Percentiles rank a stretch among this genome's conserved stretches.
Evolutionary conservation across 306 rosid species (phyloP).

Genomic region (Fagus crenata): DNA sequence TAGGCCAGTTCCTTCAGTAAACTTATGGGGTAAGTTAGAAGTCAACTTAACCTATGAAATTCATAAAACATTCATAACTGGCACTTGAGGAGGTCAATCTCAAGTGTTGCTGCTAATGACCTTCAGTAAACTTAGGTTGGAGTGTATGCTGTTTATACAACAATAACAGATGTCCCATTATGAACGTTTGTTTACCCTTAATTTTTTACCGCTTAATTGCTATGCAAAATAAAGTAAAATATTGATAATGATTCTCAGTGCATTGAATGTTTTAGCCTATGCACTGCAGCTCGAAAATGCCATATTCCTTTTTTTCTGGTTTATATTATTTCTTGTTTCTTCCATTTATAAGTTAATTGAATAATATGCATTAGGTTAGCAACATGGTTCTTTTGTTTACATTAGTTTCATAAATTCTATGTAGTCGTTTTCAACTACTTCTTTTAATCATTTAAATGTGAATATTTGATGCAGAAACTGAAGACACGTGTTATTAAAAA

Average conservation of each 20-base stretch:
- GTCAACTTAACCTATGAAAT: too few relatives aligned
- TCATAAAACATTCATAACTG: too few relatives aligned
- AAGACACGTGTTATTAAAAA: conserved; percentile 81
- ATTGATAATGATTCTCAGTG: neutral
- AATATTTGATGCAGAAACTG: conserved; percentile 52
- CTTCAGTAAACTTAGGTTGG: neutral
- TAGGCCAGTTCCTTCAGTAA: too few relatives aligned
- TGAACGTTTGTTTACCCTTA: neutral
- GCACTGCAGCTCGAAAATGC: neutral
- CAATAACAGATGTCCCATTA: neutral
- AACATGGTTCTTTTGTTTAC: neutral
- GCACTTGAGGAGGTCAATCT: too few relatives aligned
- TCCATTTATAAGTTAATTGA: neutral
- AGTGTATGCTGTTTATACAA: neutral
- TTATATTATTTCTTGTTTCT: neutral
- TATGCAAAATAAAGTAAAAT: neutral
- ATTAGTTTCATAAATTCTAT: neutral
- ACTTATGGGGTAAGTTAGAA: too few relatives aligned
- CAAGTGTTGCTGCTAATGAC: neutral
- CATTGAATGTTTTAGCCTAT: neutral
- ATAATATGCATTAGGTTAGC: neutral
- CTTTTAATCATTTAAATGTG: neutral
- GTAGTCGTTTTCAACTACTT: neutral
- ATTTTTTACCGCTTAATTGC: neutral
- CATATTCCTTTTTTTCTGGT: neutral